Base-by-base conservation (phyloP, 129 eudicot species). In the Saussurea involucrata region DNA sequence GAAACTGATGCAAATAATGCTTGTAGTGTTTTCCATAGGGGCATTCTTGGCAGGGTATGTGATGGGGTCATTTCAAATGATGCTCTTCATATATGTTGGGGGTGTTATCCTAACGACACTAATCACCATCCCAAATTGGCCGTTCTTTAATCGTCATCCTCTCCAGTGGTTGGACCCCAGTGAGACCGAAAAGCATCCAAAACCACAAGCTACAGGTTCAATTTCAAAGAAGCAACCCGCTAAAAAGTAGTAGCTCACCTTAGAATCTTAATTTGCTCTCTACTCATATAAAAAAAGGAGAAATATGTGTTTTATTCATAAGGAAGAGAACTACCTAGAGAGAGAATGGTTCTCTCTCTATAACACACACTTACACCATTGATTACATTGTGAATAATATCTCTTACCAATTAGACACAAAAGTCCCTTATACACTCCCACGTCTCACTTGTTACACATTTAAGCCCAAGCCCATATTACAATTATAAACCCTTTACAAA, bases 1-100 rank as follows among this genome's bases (percentile, higher is more conserved):
- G 42, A 81, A 63, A 25, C 63, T 82, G 69, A 82, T 82, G 85
- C 81, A 76, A 29, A 76, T 82, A 42, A 24, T 82, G 73, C 49
- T 82, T 32, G 78, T 82, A 28, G 63, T 65, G 0, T 76, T 82
- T 70, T 77, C 78, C 0, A 55, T 82, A 32, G 77, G 66, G 53
- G 68, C 81, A 10, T 82, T 82, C 24, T 13, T 76, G 29, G 70
- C 69, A 17, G 85, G 85, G 60, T 79, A 79, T 65, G 11, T 46
- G n/a, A 64, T 65, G 68, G 83, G 73, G 28, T 79, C 83, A 20
- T 82, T 76, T 71, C 81, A 76, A 18, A 21, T 76, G 78, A 70
- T 82, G 85, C 44, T 82, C 8, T 63, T 64, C 31, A 65, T 82
- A 36, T 76, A 76, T 33, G 78, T 72, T 58, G 71, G 76, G 6